Percentiles rank a stretch among this genome's conserved stretches.
Evolutionary conservation across 345 rosid species (phyloP).

Genomic region (rapeseed (Brassica napus)): DNA sequence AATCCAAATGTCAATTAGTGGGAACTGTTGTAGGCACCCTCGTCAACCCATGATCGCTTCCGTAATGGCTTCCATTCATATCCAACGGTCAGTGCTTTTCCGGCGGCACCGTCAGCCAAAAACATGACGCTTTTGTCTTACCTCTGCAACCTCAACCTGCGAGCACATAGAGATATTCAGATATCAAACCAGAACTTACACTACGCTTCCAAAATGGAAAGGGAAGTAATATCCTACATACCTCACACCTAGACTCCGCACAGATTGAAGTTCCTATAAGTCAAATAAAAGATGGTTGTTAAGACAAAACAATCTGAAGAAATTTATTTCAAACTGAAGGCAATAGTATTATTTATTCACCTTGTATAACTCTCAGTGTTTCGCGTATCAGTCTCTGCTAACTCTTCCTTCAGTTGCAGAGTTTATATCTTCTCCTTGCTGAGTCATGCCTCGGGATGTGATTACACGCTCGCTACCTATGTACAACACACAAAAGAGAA

Average conservation of each 20-base stretch:
- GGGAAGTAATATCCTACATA: conserved; percentile 14
- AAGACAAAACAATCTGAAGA: not conserved
- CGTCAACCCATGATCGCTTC: conserved; percentile 44
- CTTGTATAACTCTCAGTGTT: no score
- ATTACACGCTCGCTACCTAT: no score
- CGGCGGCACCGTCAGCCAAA: no score
- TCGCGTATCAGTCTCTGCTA: no score
- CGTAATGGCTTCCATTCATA: conserved; percentile 17
- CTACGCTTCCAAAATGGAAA: not conserved
- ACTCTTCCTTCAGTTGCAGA: conserved; percentile 39
- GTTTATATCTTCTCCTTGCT: conserved; percentile 67
- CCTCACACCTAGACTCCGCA: conserved; percentile 92
- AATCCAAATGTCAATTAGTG: conserved; percentile 28
- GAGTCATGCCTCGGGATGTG: conserved; percentile 47
- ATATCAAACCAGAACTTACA: not conserved
- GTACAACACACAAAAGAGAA: no score
- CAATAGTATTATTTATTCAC: no score
- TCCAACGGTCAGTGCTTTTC: conserved; percentile 26
- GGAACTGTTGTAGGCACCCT: conserved; percentile 36
- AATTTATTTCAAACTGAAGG: not conserved
- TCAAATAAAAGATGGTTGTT: not conserved
- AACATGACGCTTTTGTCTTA: conserved; percentile 72
- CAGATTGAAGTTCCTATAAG: conserved; percentile 69
- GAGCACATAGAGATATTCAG: not conserved
- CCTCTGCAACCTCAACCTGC: conserved; percentile 92